Percentiles rank a stretch among this genome's conserved stretches.
phyloP scores from a whole-genome alignment of 2,329 filamentous ascomycete species.

The Apiospora saccharicola region DNA sequence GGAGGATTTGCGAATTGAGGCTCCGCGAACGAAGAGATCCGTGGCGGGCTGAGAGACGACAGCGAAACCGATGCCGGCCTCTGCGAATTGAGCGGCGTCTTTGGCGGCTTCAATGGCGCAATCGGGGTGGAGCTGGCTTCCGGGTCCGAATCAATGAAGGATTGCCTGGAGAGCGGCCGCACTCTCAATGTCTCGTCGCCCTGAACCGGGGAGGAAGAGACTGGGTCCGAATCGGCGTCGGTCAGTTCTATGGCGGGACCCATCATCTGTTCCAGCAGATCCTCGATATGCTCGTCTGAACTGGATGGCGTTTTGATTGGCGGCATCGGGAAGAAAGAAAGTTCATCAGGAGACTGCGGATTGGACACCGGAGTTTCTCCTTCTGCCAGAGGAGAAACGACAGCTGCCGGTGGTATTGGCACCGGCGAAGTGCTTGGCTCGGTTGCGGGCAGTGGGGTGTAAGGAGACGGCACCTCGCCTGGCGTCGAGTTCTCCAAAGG shows the following conservation, averaged over 20 bases:
- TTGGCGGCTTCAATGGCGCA: slow-evolving; percentile 24
- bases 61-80: not conserved
- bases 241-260: slow-evolving; percentile 1
- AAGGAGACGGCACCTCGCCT: not conserved
- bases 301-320: slow-evolving; percentile 22
- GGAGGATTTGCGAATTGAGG: not conserved
- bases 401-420: not conserved
- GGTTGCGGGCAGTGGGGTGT: not conserved
- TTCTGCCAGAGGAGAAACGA: not conserved
- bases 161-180: slow-evolving; percentile 4
- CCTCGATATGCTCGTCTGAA: slow-evolving; percentile 24
- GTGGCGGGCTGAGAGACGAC: not conserved
- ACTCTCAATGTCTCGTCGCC: not conserved
- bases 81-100: slow-evolving; percentile 18
- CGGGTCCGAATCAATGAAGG: not conserved
- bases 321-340: slow-evolving; percentile 28
- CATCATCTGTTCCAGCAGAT: slow-evolving; percentile 25
- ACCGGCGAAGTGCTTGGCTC: not conserved
- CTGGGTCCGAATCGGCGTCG: not conserved
- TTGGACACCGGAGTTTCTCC: slow-evolving; percentile 21
- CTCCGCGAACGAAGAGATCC: not conserved
- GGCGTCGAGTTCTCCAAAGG: not conserved
- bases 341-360: slow-evolving; percentile 25
- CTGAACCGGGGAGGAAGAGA: not conserved
- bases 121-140: not conserved